Evolutionary conservation across 2,329 filamentous ascomycete genomes (phyloP).

Genomic region (Neocucurbitaria cava): DNA sequence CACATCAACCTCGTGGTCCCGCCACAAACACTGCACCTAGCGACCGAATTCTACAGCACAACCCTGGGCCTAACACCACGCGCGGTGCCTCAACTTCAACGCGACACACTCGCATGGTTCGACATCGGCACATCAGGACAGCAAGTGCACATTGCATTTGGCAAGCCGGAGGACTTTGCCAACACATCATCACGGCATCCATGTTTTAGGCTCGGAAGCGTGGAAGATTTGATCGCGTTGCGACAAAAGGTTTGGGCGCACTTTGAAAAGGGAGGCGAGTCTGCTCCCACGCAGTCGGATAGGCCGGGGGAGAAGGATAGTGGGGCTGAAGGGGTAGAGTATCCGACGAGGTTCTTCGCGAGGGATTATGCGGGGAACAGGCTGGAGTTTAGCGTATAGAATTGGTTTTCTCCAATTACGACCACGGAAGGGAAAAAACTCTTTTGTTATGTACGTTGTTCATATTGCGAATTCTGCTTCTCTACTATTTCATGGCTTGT

Average conservation of each 20-base stretch:
- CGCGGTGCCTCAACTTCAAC: constrained; percentile 61
- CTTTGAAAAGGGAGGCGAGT: constrained; percentile 55
- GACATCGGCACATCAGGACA: constrained; percentile 63
- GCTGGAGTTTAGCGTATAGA: constrained; percentile 48
- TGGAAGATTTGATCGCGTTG: constrained; percentile 57
- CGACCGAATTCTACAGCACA: constrained; percentile 17
- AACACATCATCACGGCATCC: constrained; percentile 59
- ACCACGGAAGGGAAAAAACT: no score
- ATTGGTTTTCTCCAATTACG: not conserved
- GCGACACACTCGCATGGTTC: constrained; percentile 64
- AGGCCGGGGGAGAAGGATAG: constrained; percentile 57
- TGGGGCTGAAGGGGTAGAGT: constrained; percentile 61
- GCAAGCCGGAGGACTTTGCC: constrained; percentile 39
- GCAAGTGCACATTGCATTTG: constrained; percentile 64
- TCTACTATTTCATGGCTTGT: not conserved
- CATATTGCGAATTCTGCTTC: no score
- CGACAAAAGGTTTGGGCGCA: constrained; percentile 61
- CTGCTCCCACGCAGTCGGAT: constrained; percentile 63
- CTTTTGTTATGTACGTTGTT: no score
- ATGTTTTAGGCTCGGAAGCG: constrained; percentile 62
- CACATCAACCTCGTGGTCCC: constrained; percentile 26
- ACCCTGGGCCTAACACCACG: constrained; percentile 63
- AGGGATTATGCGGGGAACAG: constrained; percentile 53
- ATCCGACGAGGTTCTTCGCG: constrained; percentile 68
- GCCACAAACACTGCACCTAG: constrained; percentile 11